phyloP scores from a whole-genome alignment of 2,329 filamentous ascomycete genomes.

The Bipolaris cookei region DNA sequence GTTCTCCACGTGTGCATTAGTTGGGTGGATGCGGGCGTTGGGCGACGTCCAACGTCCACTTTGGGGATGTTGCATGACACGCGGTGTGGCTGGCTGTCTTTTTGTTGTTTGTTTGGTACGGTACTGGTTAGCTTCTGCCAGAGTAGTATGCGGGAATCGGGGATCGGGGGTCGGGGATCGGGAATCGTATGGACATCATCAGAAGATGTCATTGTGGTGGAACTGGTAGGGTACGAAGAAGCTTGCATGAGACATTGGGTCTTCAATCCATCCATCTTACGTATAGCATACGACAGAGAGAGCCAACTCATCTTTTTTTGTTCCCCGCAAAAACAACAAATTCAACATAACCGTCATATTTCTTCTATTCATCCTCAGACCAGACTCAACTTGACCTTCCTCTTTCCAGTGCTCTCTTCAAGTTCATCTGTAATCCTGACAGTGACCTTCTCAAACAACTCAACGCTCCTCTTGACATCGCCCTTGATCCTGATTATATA shows the following conservation, averaged over 20 bases:
- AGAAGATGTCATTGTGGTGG: not conserved
- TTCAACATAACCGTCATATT: not conserved
- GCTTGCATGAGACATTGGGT: too few species aligned
- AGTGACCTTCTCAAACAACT: constrained; percentile 89
- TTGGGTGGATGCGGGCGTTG: not conserved
- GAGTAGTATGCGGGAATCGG: not conserved
- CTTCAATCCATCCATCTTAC: not conserved
- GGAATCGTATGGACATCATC: not conserved
- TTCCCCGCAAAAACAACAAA: not conserved
- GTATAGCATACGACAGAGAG: not conserved
- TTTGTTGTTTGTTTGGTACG: not conserved
- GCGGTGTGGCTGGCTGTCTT: not conserved
- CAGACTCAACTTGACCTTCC: constrained; percentile 76
- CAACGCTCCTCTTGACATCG: constrained; percentile 66
- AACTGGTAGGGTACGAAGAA: not conserved
- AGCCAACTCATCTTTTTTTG: not conserved
- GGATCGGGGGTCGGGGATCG: too few species aligned
- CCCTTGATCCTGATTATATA: constrained; percentile 73
- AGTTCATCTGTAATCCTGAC: constrained; percentile 91
- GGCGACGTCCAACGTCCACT: not conserved
- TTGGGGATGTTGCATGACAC: not conserved
- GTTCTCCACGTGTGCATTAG: not conserved
- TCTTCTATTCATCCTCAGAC: constrained; percentile 37
- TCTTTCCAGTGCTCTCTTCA: constrained; percentile 95
- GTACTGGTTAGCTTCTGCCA: not conserved